Evolutionary conservation across 495 filamentous ascomycete species (phyloP), one percentile per base, ranked within the genome.

Genomic region (Hypoxylon subgilvum): DNA sequence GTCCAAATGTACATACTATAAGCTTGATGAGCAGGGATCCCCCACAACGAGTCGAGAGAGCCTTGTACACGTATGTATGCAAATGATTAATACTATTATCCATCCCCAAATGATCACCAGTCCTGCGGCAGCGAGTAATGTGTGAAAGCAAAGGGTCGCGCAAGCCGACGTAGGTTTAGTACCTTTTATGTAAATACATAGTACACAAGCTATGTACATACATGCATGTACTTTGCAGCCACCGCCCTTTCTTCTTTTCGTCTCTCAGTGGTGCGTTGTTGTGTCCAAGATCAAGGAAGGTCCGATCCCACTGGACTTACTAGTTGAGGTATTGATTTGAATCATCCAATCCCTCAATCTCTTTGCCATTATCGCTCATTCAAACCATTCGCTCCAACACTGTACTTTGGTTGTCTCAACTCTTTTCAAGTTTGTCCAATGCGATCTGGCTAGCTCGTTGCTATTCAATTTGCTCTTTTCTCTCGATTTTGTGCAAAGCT

Each of bases 241-340:
- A 39, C 35, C 48, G 48, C 48, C 34, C 45, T 36, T 57, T 50
- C 53, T 45, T 50, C 36, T 57, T 57, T 50, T 38, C 45, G 40
- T 34, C 7, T 34, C 31, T 34, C 6, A 4, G 9, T 34, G n/a
- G 31, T 34, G n/a, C 8, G 4, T 34, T 6, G 3, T 17, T 7
- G 14, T n/a, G 8, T 46, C 32, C 34, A 46, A 54, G 43, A 25
- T 50, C 48, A 53, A 53, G 60, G 51, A 63, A 57, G 52, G 42
- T 45, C 60, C 53, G 60, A 57, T 44, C 60, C 48, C 47, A 53
- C 53, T 49, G 21, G 10, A 40, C 50, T 55, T 61, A 45, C 51
- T 60, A 14, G 13, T 13, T 4, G 3, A 38, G 35, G 22, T 22
- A 22, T 34, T 38, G 36, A 31, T 40, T 46, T 41, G 38, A 40